Evolutionary conservation across 192 early-diverging fungal species (phyloP).

Genomic region (Coemansia sp.): DNA sequence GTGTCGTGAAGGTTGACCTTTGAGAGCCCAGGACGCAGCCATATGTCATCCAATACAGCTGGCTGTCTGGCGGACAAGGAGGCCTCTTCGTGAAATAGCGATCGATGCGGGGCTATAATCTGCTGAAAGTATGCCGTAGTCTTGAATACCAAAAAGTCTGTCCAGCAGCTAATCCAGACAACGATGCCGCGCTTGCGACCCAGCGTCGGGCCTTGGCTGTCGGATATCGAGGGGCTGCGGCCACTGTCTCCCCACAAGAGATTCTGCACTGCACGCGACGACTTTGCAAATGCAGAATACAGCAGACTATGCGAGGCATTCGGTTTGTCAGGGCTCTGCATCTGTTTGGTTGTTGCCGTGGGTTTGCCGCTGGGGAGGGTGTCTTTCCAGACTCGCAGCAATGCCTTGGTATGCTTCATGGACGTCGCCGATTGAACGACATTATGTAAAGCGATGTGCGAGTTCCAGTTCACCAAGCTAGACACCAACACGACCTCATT

Average conservation of each 20-base stretch:
- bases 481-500: conserved; percentile 40
- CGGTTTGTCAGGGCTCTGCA: background rate
- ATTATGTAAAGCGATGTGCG: conserved; percentile 32
- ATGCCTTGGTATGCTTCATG: conserved; percentile 30
- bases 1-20: conserved; percentile 30
- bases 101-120: conserved; percentile 33
- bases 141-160: conserved; percentile 33
- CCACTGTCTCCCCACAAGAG: conserved; percentile 28
- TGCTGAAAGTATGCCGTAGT: conserved; percentile 50
- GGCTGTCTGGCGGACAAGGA: conserved; percentile 12
- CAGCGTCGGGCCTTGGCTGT: conserved; percentile 3
- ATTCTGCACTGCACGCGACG: conserved; percentile 43
- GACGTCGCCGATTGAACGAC: conserved; percentile 37
- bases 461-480: conserved; percentile 40
- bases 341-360: background rate
- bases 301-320: conserved; percentile 13
- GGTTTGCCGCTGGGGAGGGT: conserved; percentile 5
- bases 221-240: conserved; percentile 6
- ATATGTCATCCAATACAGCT: conserved; percentile 31
- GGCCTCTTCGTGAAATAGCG: conserved; percentile 34
- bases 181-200: conserved; percentile 28
- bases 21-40: conserved; percentile 27
- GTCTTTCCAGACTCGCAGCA: conserved; percentile 32
- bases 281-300: conserved; percentile 44
- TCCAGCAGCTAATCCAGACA: conserved; percentile 32